These are phyloP conservation scores for Physocladia obscura DNA, from an alignment of 192 early-diverging fungal species.

Conservation along the genomic window DNA sequence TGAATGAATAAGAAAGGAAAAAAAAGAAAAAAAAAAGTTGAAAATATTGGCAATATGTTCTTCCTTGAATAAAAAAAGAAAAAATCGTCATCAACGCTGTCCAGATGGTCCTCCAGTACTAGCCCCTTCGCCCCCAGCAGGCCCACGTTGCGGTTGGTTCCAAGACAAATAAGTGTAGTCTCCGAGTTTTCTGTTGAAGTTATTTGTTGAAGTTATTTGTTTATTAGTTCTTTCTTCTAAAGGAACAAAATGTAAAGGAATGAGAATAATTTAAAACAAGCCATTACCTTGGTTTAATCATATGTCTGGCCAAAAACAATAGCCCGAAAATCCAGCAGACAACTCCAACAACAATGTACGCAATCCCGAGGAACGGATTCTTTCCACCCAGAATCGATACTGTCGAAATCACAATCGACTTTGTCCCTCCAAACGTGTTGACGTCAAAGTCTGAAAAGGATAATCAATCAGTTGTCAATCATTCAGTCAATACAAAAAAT, in stretches of 20 bases:
- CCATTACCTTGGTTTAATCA: constrained; percentile 83
- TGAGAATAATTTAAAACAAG: neutral
- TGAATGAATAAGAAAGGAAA: too few relatives aligned
- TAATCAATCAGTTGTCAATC: neutral
- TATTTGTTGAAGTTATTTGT: too few relatives aligned
- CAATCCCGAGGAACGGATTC: constrained; percentile 92
- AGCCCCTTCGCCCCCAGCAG: neutral
- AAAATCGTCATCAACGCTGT: neutral
- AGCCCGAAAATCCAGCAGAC: constrained; percentile 86
- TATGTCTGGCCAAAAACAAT: constrained; percentile 84
- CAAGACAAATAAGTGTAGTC: constrained; percentile 96
- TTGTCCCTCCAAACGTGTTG: constrained; percentile 85
- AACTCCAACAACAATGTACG: constrained; percentile 92
- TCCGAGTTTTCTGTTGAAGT: constrained; percentile 81
- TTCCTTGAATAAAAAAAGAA: too few relatives aligned
- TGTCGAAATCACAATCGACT: constrained; percentile 91
- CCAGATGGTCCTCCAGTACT: neutral
- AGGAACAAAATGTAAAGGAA: constrained; percentile 1
- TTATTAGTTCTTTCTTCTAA: too few relatives aligned
- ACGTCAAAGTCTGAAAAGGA: constrained; percentile 75
- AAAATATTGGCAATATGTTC: too few relatives aligned
- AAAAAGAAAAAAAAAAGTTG: too few relatives aligned
- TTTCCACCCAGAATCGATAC: constrained; percentile 94
- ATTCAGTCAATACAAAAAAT: constrained; percentile 55
- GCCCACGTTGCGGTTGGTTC: constrained; percentile 68